Conservation (phyloP, 345 rosid genomes). For the Ceriops zippeliana region DNA sequence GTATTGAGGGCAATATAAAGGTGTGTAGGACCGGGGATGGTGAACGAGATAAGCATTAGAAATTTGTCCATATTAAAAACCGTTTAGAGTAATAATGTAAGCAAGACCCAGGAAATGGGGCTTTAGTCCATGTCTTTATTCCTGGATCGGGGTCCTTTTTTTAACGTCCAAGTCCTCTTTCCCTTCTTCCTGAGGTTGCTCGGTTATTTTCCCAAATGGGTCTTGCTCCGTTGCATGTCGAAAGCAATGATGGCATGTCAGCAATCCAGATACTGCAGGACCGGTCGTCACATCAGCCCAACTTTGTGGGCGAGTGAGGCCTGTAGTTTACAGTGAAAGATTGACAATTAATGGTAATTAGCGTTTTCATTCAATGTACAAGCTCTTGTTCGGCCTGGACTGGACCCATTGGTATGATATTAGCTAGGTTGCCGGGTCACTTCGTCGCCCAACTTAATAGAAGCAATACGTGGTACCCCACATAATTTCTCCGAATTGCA, state of each 20-base stretch:
- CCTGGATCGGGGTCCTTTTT: conserved; percentile 13
- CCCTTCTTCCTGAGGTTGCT: neutral
- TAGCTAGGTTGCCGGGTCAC: too few relatives aligned
- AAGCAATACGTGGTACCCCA: too few relatives aligned
- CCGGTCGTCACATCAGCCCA: neutral
- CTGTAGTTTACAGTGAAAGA: too few relatives aligned
- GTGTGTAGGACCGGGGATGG: neutral
- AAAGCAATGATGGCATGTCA: neutral
- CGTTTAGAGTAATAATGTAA: neutral
- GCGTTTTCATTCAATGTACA: too few relatives aligned
- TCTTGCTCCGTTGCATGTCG: neutral
- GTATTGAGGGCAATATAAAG: neutral
- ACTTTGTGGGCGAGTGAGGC: neutral
- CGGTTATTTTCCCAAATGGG: neutral
- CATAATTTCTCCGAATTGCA: too few relatives aligned
- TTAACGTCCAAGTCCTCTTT: conserved; percentile 7
- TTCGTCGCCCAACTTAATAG: too few relatives aligned
- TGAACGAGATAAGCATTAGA: neutral
- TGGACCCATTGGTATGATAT: too few relatives aligned
- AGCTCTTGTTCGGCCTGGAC: too few relatives aligned
- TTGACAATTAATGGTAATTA: too few relatives aligned
- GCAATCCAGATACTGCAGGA: neutral
- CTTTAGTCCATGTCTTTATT: conserved; percentile 16
- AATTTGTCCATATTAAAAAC: conserved; percentile 13
- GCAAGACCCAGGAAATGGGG: conserved; percentile 13